A percentile compares a stretch with the other conserved stretches of the same genome.
Conservation (phyloP, 257 asterid genomes). For the Rubia yunnanensis region DNA sequence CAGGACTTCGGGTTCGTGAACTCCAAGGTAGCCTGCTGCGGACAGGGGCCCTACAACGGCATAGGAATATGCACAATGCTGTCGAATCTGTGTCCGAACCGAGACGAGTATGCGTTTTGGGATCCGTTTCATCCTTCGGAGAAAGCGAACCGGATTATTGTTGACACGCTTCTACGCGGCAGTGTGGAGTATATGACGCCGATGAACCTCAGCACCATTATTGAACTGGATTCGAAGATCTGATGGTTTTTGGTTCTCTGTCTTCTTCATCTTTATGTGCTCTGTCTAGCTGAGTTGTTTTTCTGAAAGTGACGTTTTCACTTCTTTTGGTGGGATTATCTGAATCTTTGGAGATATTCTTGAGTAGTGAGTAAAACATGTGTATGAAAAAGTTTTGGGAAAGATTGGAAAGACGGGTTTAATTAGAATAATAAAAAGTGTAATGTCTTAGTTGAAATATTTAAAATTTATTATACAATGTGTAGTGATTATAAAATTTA, state of each 20-base stretch:
- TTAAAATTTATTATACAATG: too few relatives aligned
- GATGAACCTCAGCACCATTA: constrained; percentile 43
- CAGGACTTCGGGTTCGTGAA: constrained; percentile 44
- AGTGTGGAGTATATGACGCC: constrained; percentile 30
- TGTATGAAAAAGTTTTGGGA: too few relatives aligned
- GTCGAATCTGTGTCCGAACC: constrained; percentile 30
- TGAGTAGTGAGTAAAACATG: too few relatives aligned
- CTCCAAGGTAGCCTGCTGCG: constrained; percentile 40
- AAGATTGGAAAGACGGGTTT: too few relatives aligned
- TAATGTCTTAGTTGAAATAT: too few relatives aligned
- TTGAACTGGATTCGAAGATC: constrained; percentile 23
- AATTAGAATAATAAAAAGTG: too few relatives aligned
- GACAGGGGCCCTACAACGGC: constrained; percentile 42
- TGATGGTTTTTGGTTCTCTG: not conserved
- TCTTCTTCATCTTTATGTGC: not conserved
- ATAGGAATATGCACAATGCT: constrained; percentile 29
- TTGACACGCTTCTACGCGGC: constrained; percentile 24
- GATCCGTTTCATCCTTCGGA: constrained; percentile 44
- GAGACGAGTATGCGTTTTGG: constrained; percentile 37
- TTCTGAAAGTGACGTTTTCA: too few relatives aligned
- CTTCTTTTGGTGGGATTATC: not conserved
- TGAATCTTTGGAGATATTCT: not conserved
- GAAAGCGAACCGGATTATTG: constrained; percentile 33
- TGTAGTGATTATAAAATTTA: too few relatives aligned
- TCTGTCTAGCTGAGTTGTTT: not conserved